Base-by-base conservation (phyloP, 208 protist species). In the Vickermania ingenoplastis region DNA sequence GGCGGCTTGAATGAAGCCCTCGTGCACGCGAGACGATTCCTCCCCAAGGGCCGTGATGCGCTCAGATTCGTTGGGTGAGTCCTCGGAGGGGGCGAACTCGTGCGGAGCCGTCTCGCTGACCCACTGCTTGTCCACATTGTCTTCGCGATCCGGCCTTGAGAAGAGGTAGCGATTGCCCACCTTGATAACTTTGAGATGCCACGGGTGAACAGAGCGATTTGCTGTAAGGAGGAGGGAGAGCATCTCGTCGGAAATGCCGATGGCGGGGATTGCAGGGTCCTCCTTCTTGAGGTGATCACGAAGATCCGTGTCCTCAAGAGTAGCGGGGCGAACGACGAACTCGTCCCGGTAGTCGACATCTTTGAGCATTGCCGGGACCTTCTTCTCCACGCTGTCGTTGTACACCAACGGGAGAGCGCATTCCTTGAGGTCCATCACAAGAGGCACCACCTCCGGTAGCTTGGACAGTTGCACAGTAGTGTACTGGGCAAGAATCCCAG, bases 181-280 rank as follows among this genome's bases (percentile, higher is more conserved):
- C 31, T 73, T 69, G 31, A 74, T 58, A 45, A 83, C 67, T 52
- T 70, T 75, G 54, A 95, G 62, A 70, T 95, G 85, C 89, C 89
- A 95, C 52, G 89, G 82, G 66, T 92, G 70, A 5, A 88, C 73
- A 63, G 81, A 77, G 69, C 75, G 79, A 56, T 67, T 73, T 57
- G 74, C 79, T 53, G 87, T 77, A 84, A 95, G 91, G 31, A 95
- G 73, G 59, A 86, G 53, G 13, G 83, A 77, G 59, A 95, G 76
- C 55, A 91, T 73, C 50, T 89, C 81, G 52, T 95, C 89, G 17
- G 83, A 89, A 56, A 75, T 82, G 17, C 88, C 67, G 21, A 95
- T 70, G 57, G 88, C 69, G 22, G 79, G 80, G 73, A 79, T 53
- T 11, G 48, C 68, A 22, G 56, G 56, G 50, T 63, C 28, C 29